A percentile compares a stretch with the other conserved stretches of the same genome.
These are phyloP conservation scores for Salicornia ramosissima DNA, from an alignment of 148 eudicot genomes.

Conservation along the genomic window DNA sequence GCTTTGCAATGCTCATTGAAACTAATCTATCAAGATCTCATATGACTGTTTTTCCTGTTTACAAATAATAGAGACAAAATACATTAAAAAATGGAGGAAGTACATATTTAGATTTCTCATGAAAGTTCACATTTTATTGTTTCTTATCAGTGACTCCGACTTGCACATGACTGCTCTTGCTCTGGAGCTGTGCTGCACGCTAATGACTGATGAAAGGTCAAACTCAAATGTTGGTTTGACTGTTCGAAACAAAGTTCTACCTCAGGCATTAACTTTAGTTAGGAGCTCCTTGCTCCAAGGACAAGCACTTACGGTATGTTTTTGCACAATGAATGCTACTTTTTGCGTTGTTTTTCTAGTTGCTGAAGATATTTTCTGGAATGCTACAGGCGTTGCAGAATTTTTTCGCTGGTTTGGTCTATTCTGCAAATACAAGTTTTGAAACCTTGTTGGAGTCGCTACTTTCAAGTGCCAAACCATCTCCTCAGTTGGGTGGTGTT, in stretches of 20 bases:
- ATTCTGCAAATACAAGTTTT: conserved; percentile 93
- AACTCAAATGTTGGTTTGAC: conserved; percentile 66
- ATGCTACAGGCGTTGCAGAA: conserved; percentile 75
- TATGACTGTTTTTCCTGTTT: too few species aligned
- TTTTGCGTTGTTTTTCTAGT: not conserved
- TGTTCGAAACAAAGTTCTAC: conserved; percentile 92
- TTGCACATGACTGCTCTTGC: conserved; percentile 98
- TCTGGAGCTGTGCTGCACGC: conserved; percentile 87
- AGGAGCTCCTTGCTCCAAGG: conserved; percentile 97
- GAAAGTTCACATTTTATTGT: not conserved
- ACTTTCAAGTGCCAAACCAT: conserved; percentile 81
- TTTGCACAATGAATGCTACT: not conserved
- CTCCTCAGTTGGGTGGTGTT: conserved; percentile 81
- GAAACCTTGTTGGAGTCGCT: conserved; percentile 80
- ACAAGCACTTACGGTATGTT: conserved; percentile 82
- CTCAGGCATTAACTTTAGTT: conserved; percentile 79
- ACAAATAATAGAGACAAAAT: too few species aligned
- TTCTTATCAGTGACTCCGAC: conserved; percentile 70
- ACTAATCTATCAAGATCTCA: too few species aligned
- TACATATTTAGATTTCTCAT: too few species aligned
- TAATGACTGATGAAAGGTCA: conserved; percentile 86
- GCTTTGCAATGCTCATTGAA: too few species aligned
- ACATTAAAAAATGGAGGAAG: too few species aligned
- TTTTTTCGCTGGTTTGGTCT: conserved; percentile 75
- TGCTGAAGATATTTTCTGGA: conserved; percentile 9